These are phyloP conservation scores for Populus tomentosa DNA, from an alignment of 441 rosid species.

Conservation along the genomic window DNA sequence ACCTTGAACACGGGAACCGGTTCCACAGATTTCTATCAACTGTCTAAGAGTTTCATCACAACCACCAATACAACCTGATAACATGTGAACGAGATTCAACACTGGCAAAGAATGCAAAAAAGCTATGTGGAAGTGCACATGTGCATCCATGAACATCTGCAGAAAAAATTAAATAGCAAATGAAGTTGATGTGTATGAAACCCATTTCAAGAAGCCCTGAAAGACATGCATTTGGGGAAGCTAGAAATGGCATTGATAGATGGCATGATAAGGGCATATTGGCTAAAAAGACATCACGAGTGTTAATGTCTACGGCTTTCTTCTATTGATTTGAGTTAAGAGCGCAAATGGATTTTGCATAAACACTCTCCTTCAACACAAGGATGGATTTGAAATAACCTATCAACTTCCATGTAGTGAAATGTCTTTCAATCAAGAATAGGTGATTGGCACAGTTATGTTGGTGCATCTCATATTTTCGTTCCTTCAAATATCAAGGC, in stretches of 20 bases:
- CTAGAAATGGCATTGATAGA: background rate
- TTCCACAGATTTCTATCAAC: constrained; percentile 88
- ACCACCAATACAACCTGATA: constrained; percentile 90
- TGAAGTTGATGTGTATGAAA: background rate
- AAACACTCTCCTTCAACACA: background rate
- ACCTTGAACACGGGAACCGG: constrained; percentile 91
- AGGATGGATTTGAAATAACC: background rate
- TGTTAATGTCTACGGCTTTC: background rate
- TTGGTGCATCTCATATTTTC: background rate
- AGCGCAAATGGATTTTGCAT: background rate
- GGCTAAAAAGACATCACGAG: background rate
- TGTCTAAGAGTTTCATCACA: constrained; percentile 81
- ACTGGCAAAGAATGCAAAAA: background rate
- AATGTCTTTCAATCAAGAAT: background rate
- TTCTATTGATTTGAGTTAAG: background rate
- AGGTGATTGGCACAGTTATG: background rate
- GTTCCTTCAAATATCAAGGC: background rate
- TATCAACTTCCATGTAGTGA: background rate
- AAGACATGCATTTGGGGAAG: background rate
- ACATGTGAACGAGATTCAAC: constrained; percentile 14
- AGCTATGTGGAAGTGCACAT: background rate
- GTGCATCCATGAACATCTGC: background rate
- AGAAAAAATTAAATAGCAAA: too few species aligned
- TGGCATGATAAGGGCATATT: background rate
- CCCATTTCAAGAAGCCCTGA: background rate